Evolutionary conservation across 768 basidiomycete genomes (phyloP).

Genomic region (Amylocystis lapponica): DNA sequence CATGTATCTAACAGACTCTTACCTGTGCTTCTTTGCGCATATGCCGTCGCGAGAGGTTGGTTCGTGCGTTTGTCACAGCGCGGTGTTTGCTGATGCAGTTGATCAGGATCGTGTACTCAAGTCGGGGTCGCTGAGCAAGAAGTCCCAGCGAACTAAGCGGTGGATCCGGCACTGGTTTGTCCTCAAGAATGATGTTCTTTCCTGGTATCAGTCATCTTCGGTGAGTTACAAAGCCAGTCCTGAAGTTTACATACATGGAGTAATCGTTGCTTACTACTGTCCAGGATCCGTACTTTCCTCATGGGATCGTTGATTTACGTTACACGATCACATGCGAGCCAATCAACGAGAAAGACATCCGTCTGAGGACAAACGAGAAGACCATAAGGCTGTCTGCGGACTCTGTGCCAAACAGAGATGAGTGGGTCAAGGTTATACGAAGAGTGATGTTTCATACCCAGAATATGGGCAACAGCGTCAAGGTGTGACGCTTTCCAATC

Average conservation of each 20-base stretch:
- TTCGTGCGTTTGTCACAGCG: not conserved
- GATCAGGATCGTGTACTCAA: conserved; percentile 85
- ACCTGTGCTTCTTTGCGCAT: conserved; percentile 95
- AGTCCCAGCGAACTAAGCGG: conserved; percentile 80
- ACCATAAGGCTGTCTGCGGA: conserved; percentile 67
- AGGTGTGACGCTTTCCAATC: conserved; percentile 41
- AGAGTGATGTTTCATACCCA: conserved; percentile 95
- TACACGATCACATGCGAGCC: conserved; percentile 90
- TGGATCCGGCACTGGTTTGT: conserved; percentile 97
- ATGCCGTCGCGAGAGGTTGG: conserved; percentile 85
- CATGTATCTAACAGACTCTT: conserved; percentile 91
- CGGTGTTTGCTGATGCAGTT: conserved; percentile 3
- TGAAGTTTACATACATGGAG: not conserved
- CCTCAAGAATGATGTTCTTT: conserved; percentile 90
- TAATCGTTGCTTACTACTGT: conserved; percentile 4
- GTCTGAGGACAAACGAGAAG: conserved; percentile 79
- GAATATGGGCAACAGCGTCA: conserved; percentile 94
- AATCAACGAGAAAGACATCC: conserved; percentile 70
- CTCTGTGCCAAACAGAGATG: conserved; percentile 77
- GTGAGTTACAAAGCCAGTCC: conserved; percentile 36
- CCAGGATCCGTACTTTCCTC: conserved; percentile 96
- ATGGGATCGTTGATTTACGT: conserved; percentile 91
- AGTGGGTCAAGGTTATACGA: conserved; percentile 94
- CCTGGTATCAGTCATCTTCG: conserved; percentile 94
- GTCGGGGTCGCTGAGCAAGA: conserved; percentile 86